These are phyloP conservation scores for Syzygium oleosum DNA, from an alignment of 345 rosid genomes.

Conservation along the genomic window DNA sequence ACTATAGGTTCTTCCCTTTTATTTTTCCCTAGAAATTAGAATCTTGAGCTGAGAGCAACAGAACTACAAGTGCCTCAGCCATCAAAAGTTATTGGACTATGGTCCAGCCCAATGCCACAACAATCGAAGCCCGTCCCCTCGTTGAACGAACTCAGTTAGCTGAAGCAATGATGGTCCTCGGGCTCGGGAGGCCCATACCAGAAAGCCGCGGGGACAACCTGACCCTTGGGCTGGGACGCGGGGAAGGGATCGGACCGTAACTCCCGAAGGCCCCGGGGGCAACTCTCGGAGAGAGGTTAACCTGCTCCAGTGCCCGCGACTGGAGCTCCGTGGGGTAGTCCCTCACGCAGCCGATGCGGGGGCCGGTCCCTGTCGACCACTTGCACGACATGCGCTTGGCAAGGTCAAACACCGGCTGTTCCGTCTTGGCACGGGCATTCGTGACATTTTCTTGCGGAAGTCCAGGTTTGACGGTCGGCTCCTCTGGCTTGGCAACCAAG, in stretches of 20 bases:
- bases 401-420: background rate
- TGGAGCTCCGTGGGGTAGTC: slow-evolving; percentile 71
- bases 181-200: slow-evolving; percentile 77
- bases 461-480: background rate
- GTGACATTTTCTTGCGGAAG: slow-evolving; percentile 1
- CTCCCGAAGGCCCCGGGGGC: slow-evolving; percentile 12
- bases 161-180: slow-evolving; percentile 19
- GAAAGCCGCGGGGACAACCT: slow-evolving; percentile 72
- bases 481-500: background rate
- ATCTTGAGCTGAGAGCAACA: background rate
- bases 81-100: background rate
- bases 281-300: slow-evolving; percentile 70
- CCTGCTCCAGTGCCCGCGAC: slow-evolving; percentile 72
- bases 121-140: background rate
- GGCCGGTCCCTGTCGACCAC: slow-evolving; percentile 72
- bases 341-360: slow-evolving; percentile 82
- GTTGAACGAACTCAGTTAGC: background rate
- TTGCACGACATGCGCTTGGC: slow-evolving; percentile 43
- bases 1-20: background rate
- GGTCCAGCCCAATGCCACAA: background rate
- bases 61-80: background rate
- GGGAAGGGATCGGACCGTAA: slow-evolving; percentile 82
- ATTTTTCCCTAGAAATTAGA: background rate
- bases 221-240: slow-evolving; percentile 69
- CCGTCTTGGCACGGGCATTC: background rate